Conservation (phyloP, 257 asterid species). For the Eustoma russellianum region DNA sequence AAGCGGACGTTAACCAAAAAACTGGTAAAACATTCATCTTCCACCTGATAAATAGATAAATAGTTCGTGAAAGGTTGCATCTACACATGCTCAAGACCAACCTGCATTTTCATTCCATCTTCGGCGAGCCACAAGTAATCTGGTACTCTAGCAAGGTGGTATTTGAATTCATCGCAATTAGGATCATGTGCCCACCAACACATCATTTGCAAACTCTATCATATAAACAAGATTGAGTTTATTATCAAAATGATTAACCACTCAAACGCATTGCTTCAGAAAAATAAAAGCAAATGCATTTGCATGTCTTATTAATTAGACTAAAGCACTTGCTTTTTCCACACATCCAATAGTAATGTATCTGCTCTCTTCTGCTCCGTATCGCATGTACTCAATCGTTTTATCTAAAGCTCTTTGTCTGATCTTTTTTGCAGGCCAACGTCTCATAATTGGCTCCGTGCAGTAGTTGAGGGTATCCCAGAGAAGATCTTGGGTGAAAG, state of each 20-base stretch:
- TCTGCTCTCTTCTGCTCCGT: conserved; percentile 48
- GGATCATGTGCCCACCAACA: conserved; percentile 82
- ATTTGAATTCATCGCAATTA: conserved; percentile 48
- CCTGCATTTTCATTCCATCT: conserved; percentile 93
- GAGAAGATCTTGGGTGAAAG: conserved; percentile 47
- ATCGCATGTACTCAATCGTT: conserved; percentile 52
- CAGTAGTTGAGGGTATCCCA: conserved; percentile 55
- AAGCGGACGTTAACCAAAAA: background rate
- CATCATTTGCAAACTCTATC: conserved; percentile 76
- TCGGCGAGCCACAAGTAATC: conserved; percentile 84
- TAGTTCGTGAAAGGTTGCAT: too few relatives aligned
- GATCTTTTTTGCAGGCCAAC: conserved; percentile 62
- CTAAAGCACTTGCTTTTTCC: conserved; percentile 35
- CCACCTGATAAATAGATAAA: too few relatives aligned
- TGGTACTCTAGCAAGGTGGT: conserved; percentile 69
- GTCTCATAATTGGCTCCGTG: conserved; percentile 53
- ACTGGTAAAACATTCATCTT: background rate
- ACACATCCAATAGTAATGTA: conserved; percentile 57
- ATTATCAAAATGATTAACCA: background rate
- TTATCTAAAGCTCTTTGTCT: conserved; percentile 47
- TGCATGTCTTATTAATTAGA: too few relatives aligned
- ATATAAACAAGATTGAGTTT: background rate
- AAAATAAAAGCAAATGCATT: too few relatives aligned
- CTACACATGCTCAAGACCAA: background rate
- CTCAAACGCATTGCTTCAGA: too few relatives aligned